Conservation (phyloP, 2,329 filamentous ascomycete species). For the Ophiocordyceps camponoti-saundersi region DNA sequence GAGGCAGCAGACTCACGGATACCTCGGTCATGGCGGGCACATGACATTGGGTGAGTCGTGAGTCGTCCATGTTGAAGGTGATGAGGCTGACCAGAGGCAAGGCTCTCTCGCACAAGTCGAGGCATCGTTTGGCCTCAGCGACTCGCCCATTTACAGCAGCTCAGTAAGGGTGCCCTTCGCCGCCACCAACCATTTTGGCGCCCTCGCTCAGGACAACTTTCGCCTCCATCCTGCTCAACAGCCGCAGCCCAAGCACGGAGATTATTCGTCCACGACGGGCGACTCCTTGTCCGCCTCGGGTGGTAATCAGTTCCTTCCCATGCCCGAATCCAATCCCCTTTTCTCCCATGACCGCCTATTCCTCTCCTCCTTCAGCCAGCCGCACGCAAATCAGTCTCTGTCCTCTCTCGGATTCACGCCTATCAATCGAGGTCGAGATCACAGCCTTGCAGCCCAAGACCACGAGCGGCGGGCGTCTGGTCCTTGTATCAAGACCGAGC, state of each 20-base stretch:
- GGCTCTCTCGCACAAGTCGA: constrained; percentile 12
- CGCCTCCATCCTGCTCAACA: constrained; percentile 8
- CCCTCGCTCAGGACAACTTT: constrained; percentile 11
- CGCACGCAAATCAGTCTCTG: constrained; percentile 6
- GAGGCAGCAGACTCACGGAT: constrained; percentile 5
- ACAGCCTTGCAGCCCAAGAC: constrained; percentile 4
- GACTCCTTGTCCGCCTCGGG: constrained; percentile 7
- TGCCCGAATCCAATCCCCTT: constrained; percentile 15
- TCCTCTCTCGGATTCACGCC: constrained; percentile 13
- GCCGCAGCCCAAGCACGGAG: constrained; percentile 12
- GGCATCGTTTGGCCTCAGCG: constrained; percentile 12
- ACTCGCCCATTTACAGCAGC: constrained; percentile 13
- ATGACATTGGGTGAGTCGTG: constrained; percentile 4
- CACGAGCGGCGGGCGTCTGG: constrained; percentile 2
- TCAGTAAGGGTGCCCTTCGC: constrained; percentile 13
- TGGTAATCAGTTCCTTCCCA: constrained; percentile 10
- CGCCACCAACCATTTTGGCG: constrained; percentile 7
- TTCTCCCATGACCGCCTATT: constrained; percentile 15
- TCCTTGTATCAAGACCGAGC: constrained; percentile 9
- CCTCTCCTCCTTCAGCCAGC: constrained; percentile 9
- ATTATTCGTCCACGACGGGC: constrained; percentile 6
- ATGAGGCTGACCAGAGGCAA: constrained; percentile 5
- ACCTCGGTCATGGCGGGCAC: constrained; percentile 2
- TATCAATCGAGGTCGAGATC: constrained; percentile 9
- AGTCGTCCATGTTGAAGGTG: background rate